Conservation (phyloP, 1,139 yeast species). For the Yamadazyma jaroonii region DNA sequence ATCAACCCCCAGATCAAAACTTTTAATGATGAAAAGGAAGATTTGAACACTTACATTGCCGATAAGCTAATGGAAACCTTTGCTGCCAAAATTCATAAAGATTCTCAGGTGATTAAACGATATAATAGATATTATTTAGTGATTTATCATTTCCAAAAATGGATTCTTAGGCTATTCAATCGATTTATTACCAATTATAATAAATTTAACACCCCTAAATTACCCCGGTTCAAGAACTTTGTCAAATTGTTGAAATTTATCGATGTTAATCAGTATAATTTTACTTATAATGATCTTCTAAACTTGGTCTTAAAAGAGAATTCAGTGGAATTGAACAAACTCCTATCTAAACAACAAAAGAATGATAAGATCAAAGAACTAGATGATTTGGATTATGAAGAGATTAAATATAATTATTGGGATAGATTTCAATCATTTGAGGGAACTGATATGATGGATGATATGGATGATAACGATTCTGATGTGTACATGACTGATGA, state of each 20-base stretch:
- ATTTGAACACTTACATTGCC: conserved; percentile 23
- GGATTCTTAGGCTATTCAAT: conserved; percentile 41
- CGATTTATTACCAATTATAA: conserved; percentile 33
- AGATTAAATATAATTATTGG: conserved; percentile 37
- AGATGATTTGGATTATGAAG: conserved; percentile 13
- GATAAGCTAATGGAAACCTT: conserved; percentile 25
- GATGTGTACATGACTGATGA: conserved; percentile 6
- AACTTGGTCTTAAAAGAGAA: conserved; percentile 28
- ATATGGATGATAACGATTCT: conserved; percentile 18
- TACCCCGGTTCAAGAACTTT: conserved; percentile 22
- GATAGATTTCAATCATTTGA: conserved; percentile 24
- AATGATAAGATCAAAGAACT: conserved; percentile 5
- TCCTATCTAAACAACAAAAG: not conserved
- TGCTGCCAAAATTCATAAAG: conserved; percentile 16
- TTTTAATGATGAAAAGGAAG: conserved; percentile 5
- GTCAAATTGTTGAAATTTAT: conserved; percentile 16
- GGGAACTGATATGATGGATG: conserved; percentile 22
- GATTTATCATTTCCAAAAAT: conserved; percentile 28
- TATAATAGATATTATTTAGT: conserved; percentile 25
- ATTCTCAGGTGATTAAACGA: conserved; percentile 19
- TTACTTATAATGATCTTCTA: conserved; percentile 23
- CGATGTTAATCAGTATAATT: conserved; percentile 11
- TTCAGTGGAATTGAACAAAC: conserved; percentile 19
- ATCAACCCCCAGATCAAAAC: conserved; percentile 18
- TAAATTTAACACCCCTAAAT: conserved; percentile 15